A percentile compares a stretch with the other conserved stretches of the same genome.
Conservation (phyloP, 78 protist species). For the Chrysochromulina tobinii region DNA sequence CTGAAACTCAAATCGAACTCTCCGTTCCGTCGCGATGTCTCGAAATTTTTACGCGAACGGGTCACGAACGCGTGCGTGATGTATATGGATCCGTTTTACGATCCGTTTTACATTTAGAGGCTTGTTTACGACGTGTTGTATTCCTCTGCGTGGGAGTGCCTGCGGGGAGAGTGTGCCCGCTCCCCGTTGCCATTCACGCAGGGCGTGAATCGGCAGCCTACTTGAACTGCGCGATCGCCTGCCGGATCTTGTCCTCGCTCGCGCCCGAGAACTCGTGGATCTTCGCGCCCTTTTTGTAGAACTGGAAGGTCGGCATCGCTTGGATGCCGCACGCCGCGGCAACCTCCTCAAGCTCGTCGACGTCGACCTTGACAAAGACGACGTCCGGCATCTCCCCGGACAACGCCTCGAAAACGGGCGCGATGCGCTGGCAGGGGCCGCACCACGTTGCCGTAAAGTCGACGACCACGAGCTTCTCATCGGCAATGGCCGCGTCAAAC, state of each 20-base stretch:
- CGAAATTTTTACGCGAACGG: too few species aligned
- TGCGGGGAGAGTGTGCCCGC: too few species aligned
- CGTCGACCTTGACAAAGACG: slow-evolving; percentile 56
- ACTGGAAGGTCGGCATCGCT: slow-evolving; percentile 58
- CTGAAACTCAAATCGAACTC: too few species aligned
- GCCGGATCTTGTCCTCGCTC: not conserved
- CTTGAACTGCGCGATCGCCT: not conserved
- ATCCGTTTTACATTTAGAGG: too few species aligned
- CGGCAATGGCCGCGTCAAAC: not conserved
- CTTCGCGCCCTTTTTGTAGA: slow-evolving; percentile 22
- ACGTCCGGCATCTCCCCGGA: not conserved
- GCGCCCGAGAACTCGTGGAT: slow-evolving; percentile 2
- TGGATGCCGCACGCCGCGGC: slow-evolving; percentile 34
- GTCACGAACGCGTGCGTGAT: too few species aligned
- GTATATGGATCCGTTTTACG: too few species aligned
- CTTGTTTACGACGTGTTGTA: too few species aligned
- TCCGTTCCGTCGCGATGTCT: too few species aligned
- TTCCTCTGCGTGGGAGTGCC: too few species aligned
- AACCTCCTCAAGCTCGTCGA: slow-evolving; percentile 46
- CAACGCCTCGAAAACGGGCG: slow-evolving; percentile 30
- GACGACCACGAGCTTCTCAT: slow-evolving; percentile 26
- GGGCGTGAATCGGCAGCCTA: too few species aligned
- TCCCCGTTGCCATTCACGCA: too few species aligned
- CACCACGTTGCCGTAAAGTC: slow-evolving; percentile 63
- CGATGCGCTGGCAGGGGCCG: slow-evolving; percentile 32